Evolutionary conservation across 805 yeast species (phyloP), one percentile per base, ranked within the genome.

Genomic region (Candida tibetensis): DNA sequence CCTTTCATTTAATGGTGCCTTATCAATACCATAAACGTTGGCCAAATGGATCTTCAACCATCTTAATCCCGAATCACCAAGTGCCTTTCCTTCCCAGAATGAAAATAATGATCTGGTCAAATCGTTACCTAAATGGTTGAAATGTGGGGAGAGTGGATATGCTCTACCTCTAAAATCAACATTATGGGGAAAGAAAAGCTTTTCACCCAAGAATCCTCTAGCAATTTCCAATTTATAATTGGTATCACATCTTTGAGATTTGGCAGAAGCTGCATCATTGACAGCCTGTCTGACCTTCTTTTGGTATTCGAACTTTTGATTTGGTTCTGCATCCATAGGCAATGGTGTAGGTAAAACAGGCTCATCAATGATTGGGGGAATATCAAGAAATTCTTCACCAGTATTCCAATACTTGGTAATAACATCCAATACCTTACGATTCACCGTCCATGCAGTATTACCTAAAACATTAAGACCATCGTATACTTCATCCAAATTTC

Each of bases 191-290:
- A 85, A 85, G 54, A 74, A 84, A 50, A 85, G 75, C 46, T 63
- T 65, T 57, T 85, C 93, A 17, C 95, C 95, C 40, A 74, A 84
- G 63, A 61, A 83, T 0, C 96, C 96, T 47, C 98, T 75, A 0
- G 99, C 98, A 55, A 93, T 88, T 60, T 93, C 99, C 36, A 93
- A 65, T 58, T 88, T 93, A 60, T 93, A 93, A 58, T 93, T 91
- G 45, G 86, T 73, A 61, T 90, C 97, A 66, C 99, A 93, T 60
- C 99, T 78, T 57, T 82, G 85, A 0, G 98, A 90, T 60, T 93
- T 79, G 45, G 75, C 71, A 16, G 82, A 69, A 8, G 85, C 77
- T 43, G 80, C 81, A 30, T 77, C 81, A 46, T 79, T 76, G 15
- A 80, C 71, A 6, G 77, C 51, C 26, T 67, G 71, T 39, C 79